Base-by-base conservation (phyloP, 2,329 filamentous ascomycete genomes). In the Penicillium capsulatum region DNA sequence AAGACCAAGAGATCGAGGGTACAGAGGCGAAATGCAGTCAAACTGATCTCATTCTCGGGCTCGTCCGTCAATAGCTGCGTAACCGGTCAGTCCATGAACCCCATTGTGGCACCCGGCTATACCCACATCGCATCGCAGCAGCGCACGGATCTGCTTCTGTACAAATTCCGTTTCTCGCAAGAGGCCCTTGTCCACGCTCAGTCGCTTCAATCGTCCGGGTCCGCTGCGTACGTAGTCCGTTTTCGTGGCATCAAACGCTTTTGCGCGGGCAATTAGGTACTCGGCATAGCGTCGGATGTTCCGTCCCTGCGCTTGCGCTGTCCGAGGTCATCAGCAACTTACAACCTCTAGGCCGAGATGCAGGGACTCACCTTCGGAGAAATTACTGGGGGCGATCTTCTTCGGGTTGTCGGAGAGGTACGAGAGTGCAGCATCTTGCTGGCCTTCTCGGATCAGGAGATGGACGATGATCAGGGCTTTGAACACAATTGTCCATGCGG, bases 401-500 rank as follows among this genome's bases (percentile, higher is more conserved):
- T 84, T 86, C 39, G 87, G 84, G 60, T 91, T 84, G 52, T 85
- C 83, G 30, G 90, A 77, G 22, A 98, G 77, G 58, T 87, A 96
- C 46, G 81, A 77, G 51, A 98, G 74, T 2, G 92, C 95, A 34
- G 89, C 85, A 63, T 97, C 88, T 22, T 84, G 81, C 49, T 90
- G 84, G 38, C 92, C 92, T 70, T 98, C 92, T 53, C 92, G 81
- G 62, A 98, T 92, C 92, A 98, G 97, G 46, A 97, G 73, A 65
- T 98, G 92, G 32, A 94, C 81, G 34, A 94, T 92, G 57, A 97
- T 95, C 53, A 98, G 74, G 56, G 88, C 84, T 73, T 98, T 98
- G 81, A 96, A 95, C 50, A 95, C 91, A 42, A 97, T 89, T n/a
- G 92, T 98, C 92, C 92, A 98, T 74, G 92, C 95, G 53, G 91